Percentiles rank a stretch among this genome's conserved stretches.
phyloP scores from a whole-genome alignment of 2,329 filamentous ascomycete species.

The Xylariaceae sp. region DNA sequence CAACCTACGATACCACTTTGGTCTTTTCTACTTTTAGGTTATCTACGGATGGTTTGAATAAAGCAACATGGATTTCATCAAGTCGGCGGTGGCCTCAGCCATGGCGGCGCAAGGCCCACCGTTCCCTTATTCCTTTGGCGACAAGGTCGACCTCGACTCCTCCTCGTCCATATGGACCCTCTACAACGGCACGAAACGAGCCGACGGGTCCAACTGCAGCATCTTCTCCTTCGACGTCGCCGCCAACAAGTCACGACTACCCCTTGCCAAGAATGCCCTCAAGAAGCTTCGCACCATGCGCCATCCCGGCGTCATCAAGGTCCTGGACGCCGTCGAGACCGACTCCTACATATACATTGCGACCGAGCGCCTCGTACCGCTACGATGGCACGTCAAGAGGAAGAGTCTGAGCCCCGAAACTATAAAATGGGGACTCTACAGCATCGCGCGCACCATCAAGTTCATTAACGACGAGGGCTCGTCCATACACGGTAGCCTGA shows the following conservation, averaged over 20 bases:
- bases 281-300: conserved; percentile 92
- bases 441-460: conserved; percentile 86
- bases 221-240: conserved; percentile 95
- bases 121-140: conserved; percentile 91
- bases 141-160: conserved; percentile 88
- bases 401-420: conserved; percentile 91
- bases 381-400: conserved; percentile 89
- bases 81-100: conserved; percentile 94
- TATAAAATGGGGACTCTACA: conserved; percentile 93
- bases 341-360: conserved; percentile 96
- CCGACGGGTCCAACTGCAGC: conserved; percentile 92
- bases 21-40: conserved; percentile 10
- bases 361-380: conserved; percentile 85
- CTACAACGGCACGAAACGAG: conserved; percentile 90
- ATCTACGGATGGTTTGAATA: conserved; percentile 26
- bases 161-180: conserved; percentile 97
- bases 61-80: conserved; percentile 87
- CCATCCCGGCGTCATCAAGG: conserved; percentile 93
- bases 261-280: conserved; percentile 90
- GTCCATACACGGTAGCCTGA: conserved; percentile 88
- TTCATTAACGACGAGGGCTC: conserved; percentile 95
- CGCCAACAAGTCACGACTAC: conserved; percentile 79
- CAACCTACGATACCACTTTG: neutral
- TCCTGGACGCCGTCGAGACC: conserved; percentile 95
- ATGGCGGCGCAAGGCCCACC: conserved; percentile 88